These are phyloP conservation scores for Przewalskia tangutica DNA, from an alignment of 257 asterid species.

Conservation along the genomic window DNA sequence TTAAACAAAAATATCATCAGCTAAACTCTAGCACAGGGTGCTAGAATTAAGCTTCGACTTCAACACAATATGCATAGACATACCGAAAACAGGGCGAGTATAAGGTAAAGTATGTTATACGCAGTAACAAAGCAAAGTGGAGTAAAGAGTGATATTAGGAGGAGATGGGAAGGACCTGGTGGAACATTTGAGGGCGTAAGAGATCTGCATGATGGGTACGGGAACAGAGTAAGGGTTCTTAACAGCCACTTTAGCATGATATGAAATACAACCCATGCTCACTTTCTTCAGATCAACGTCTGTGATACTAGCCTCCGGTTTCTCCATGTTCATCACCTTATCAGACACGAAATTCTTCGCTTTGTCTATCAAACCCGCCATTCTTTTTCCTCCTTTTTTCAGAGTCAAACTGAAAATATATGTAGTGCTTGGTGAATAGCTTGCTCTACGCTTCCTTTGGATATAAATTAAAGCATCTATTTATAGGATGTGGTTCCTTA, in stretches of 20 bases:
- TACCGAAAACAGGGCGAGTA: too few species aligned
- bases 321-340: slow-evolving; percentile 32
- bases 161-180: slow-evolving; percentile 28
- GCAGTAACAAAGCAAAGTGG: too few species aligned
- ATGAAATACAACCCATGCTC: slow-evolving; percentile 39
- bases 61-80: too few species aligned
- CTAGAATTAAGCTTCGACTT: too few species aligned
- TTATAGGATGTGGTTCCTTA: neutral
- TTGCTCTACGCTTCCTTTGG: too few species aligned
- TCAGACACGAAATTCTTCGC: slow-evolving; percentile 50
- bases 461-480: neutral
- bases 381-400: neutral
- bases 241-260: slow-evolving; percentile 44
- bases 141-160: neutral
- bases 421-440: neutral
- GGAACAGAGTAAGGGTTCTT: slow-evolving; percentile 49
- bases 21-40: too few species aligned
- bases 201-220: slow-evolving; percentile 62
- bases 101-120: too few species aligned
- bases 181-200: slow-evolving; percentile 45
- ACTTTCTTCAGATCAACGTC: slow-evolving; percentile 65
- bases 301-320: slow-evolving; percentile 59
- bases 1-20: too few species aligned
- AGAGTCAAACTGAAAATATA: neutral
- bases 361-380: slow-evolving; percentile 50